Base-by-base conservation (phyloP, 345 rosid species). In the Capsella bursapastoris region DNA sequence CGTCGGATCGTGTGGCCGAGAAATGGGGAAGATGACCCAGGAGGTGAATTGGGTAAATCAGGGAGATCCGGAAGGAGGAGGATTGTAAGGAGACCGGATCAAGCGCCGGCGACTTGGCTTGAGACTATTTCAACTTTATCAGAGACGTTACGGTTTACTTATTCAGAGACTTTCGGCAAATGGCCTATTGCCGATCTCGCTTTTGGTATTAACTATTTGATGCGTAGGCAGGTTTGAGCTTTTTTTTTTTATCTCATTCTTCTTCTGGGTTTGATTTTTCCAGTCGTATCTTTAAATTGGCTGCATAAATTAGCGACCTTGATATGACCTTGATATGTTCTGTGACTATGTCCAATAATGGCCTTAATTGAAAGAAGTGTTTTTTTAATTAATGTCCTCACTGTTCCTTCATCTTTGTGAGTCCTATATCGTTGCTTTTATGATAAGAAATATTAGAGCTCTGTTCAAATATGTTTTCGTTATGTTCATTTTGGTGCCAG, bases 131-230 rank as follows among this genome's bases (percentile, higher is more conserved):
- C 94, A 0, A 95, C 98, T 34, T 49, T 95, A 32, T 84, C 94
- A 10, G 98, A 95, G 82, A 95, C 99, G 29, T 84, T 95, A 15
- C 82, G 94, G 60, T 95, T 92, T 58, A 95, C 96, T 8, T 96
- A 89, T 83, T 88, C 96, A 8, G 98, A 96, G 80, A 96, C 99
- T 57, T 76, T 96, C 28, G 99, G 99, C 4, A 92, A 96, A 83
- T 96, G 99, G 98, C 99, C 99, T 8, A 84, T 96, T 31, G 96
- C 86, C 28, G 97, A 96, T 84, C 82, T 96, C 73, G 99, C 99
- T 56, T 96, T 96, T 68, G 98, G 98, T 67, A 92, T 96, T 69
- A 96, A 92, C 77, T 92, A 86, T 75, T 84, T 96, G 55, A 84
- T 96, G 84, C 86, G 96, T 68, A 84, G 89, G 71, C 97, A 95